Conservation (phyloP, 2,329 filamentous ascomycete genomes). For the Lasiodiplodia sp. region DNA sequence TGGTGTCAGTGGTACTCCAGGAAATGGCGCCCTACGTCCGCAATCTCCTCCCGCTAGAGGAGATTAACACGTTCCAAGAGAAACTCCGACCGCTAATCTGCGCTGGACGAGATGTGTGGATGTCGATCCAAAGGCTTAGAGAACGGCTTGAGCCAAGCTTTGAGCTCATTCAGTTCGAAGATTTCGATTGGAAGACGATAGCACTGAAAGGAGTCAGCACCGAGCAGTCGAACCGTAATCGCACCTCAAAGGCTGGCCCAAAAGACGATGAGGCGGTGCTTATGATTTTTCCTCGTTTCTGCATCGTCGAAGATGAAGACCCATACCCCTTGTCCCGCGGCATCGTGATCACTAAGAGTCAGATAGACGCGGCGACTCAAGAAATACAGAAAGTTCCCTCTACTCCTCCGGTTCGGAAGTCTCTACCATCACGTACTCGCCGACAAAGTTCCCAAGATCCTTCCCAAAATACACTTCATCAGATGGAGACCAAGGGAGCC, state of each 20-base stretch:
- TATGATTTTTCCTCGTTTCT: conserved; percentile 15
- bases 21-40: neutral
- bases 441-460: neutral
- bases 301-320: conserved; percentile 8
- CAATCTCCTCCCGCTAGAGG: neutral
- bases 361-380: neutral
- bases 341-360: neutral
- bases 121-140: neutral
- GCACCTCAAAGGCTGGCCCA: neutral
- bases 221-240: neutral
- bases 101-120: neutral
- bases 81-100: neutral
- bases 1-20: neutral
- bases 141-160: conserved; percentile 12
- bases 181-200: conserved; percentile 4
- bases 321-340: neutral
- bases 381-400: neutral
- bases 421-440: neutral
- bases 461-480: neutral
- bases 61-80: neutral
- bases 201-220: neutral
- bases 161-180: neutral
- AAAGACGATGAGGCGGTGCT: neutral
- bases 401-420: neutral
- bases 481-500: neutral